These are phyloP conservation scores for Sechiopsis laciniata DNA, from an alignment of 306 rosid genomes.

Conservation along the genomic window DNA sequence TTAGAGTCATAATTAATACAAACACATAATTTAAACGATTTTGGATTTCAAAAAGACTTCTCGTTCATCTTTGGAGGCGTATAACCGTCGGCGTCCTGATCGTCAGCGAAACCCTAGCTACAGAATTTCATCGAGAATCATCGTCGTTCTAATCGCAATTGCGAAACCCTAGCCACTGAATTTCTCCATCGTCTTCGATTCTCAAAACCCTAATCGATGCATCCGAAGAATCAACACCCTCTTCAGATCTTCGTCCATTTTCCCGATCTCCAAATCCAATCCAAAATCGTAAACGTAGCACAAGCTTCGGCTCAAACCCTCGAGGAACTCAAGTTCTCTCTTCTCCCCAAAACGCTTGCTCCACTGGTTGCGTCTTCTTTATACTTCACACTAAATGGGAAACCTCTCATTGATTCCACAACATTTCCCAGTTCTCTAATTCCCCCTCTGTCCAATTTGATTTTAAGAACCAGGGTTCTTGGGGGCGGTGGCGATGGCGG, in stretches of 20 bases:
- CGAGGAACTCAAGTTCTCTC: conserved; percentile 45
- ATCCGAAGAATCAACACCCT: conserved; percentile 21
- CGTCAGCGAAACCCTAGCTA: background rate
- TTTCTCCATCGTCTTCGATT: background rate
- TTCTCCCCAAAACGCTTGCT: conserved; percentile 32
- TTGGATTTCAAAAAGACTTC: no score
- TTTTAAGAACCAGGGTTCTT: conserved; percentile 42
- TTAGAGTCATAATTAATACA: no score
- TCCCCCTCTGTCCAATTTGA: conserved; percentile 53
- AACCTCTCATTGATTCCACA: conserved; percentile 43
- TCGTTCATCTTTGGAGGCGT: background rate
- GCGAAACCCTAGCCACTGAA: background rate
- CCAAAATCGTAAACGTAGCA: conserved; percentile 32
- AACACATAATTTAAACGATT: no score
- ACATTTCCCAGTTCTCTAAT: conserved; percentile 32
- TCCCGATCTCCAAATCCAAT: conserved; percentile 41
- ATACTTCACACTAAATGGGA: conserved; percentile 71
- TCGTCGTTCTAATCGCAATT: background rate
- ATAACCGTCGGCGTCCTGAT: background rate
- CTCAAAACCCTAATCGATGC: conserved; percentile 33
- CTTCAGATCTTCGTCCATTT: conserved; percentile 57
- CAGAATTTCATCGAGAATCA: background rate
- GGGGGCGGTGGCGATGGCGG: conserved; percentile 99
- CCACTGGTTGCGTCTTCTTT: conserved; percentile 24
- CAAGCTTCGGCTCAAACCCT: conserved; percentile 37